Base-by-base conservation (phyloP, 768 basidiomycete species). In the Pulveroboletus ravenelii region DNA sequence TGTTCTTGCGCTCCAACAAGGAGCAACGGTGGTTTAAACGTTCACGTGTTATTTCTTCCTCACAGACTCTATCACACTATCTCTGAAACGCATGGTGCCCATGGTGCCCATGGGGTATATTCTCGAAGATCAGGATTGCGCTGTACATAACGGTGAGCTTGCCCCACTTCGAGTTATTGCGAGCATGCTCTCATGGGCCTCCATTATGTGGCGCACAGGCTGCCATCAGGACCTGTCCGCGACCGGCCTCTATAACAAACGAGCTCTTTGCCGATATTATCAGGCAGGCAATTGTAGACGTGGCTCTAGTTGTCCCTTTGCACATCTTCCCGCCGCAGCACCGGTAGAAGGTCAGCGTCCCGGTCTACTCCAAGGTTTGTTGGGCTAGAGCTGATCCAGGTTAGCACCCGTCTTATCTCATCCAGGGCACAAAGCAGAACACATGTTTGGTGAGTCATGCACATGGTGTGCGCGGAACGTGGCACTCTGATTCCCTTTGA, bases 1-100 rank as follows among this genome's bases (percentile, higher is more conserved):
- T 49, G 66, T 23, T 82, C 31, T 70, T 68, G 38, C 38, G 29
- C 49, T 41, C 17, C 42, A 50, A 74, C 78, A 56, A 71, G 54
- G 37, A 35, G 29, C 51, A 13, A 36, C 41, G 18, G 34, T 50
- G 41, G 54, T 52, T 60, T 61, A 53, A 60, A 41, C 61, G 20
- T 36, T 46, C 37, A 20, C 44, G 32, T 40, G 10, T 31, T 6
- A 5, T 17, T 39, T 17, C 35, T 25, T 4, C 20, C 25, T n/a
- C n/a, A n/a, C n/a, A n/a, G n/a, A n/a, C n/a, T 45, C 52, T 34
- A 20, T 46, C 44, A 34, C 29, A 14, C 27, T 30, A 35, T 50
- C 46, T 23, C 30, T 55, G 42, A 38, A 44, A 50, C 54, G 7
- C 52, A 53, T 51, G 48, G 7, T 32, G 3, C 45, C 58, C 52